These are phyloP conservation scores for Euphorbia tirucalli DNA, from an alignment of 345 rosid species.

Conservation along the genomic window DNA sequence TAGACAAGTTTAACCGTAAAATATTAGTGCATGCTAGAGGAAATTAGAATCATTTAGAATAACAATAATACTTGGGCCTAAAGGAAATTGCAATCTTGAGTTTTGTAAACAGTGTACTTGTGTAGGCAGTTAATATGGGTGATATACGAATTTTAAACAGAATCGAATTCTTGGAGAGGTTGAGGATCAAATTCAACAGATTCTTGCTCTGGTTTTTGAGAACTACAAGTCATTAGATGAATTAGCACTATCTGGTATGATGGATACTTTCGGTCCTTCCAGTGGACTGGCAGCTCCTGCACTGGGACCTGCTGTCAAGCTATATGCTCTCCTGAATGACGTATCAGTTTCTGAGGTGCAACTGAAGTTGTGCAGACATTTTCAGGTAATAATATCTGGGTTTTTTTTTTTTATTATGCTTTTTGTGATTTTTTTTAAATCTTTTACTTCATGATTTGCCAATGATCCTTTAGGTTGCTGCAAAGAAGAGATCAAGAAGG, in stretches of 20 bases:
- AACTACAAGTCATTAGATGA: constrained; percentile 32
- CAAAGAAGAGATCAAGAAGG: constrained; percentile 28
- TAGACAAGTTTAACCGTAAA: neutral
- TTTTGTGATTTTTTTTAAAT: neutral
- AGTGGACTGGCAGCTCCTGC: constrained; percentile 29
- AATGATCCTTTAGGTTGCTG: constrained; percentile 24
- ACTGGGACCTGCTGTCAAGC: constrained; percentile 28
- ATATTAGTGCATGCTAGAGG: neutral
- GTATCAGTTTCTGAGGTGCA: constrained; percentile 23
- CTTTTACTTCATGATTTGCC: constrained; percentile 1
- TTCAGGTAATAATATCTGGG: constrained; percentile 20
- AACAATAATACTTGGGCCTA: neutral
- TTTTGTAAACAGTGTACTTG: constrained; percentile 1
- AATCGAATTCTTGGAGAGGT: constrained; percentile 31
- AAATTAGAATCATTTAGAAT: neutral
- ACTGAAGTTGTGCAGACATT: constrained; percentile 23
- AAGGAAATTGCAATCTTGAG: neutral
- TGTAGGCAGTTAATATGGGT: neutral
- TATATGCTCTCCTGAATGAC: constrained; percentile 24
- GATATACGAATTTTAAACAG: constrained; percentile 6
- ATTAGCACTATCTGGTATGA: constrained; percentile 19
- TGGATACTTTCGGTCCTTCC: constrained; percentile 24
- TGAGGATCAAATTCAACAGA: constrained; percentile 28
- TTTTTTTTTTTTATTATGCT: neutral
- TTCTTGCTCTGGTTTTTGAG: constrained; percentile 24